Evolutionary conservation across 805 yeast species (phyloP).

Genomic region (Saccharomyces paradoxus): DNA sequence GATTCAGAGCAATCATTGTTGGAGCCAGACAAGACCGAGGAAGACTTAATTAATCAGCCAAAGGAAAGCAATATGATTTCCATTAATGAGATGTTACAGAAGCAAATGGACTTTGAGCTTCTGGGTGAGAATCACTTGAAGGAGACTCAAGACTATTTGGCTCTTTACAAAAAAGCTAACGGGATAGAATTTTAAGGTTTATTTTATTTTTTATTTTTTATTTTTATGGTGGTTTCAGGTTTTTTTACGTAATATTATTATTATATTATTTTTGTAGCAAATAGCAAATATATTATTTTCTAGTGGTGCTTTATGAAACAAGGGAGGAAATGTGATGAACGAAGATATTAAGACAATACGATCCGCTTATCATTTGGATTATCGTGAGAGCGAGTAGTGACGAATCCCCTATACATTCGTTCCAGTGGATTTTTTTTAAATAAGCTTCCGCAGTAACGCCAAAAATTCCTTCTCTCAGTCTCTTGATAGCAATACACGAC

Average conservation of each 20-base stretch:
- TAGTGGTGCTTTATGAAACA: too few species aligned
- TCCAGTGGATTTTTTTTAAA: too few species aligned
- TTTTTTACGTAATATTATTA: background rate
- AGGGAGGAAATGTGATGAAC: too few species aligned
- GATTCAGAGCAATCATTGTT: background rate
- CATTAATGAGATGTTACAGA: conserved; percentile 10
- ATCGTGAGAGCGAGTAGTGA: too few species aligned
- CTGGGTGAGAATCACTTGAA: conserved; percentile 14
- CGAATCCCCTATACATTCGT: too few species aligned
- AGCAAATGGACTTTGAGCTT: conserved; percentile 13
- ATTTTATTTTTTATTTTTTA: background rate
- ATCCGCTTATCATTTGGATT: too few species aligned
- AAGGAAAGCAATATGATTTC: conserved; percentile 1
- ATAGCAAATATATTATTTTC: background rate
- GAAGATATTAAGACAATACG: too few species aligned
- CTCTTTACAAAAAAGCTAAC: conserved; percentile 11
- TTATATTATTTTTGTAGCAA: background rate
- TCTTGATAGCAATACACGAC: too few species aligned
- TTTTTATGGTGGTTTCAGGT: background rate
- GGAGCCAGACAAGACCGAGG: background rate
- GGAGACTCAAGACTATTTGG: conserved; percentile 17
- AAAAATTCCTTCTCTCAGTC: too few species aligned
- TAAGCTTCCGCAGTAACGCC: too few species aligned
- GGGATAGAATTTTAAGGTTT: background rate
- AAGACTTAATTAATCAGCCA: background rate